Evolutionary conservation across 1,139 yeast genomes (phyloP), one percentile per base, ranked within the genome.

Genomic region (Yamadazyma dushanensis): DNA sequence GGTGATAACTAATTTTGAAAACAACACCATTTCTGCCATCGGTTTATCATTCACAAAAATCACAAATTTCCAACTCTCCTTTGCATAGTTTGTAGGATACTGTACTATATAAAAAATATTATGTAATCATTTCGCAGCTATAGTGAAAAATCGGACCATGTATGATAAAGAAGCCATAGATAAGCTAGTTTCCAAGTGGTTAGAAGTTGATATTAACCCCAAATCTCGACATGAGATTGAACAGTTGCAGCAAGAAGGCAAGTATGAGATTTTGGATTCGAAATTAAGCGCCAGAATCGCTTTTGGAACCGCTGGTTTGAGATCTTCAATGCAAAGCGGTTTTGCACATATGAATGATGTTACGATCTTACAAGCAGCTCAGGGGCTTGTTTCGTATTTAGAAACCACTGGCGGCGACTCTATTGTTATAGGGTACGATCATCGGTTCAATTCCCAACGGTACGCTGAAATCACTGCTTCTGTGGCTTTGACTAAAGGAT

Each of bases 301-400:
- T n/a, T 89, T 89, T 59, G 97, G 97, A 0, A 89, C 97, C 0
- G 96, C 97, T 2, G 97, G 97, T 0, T 71, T 92, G 35, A 66
- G 98, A 21, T 79, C 95, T 3, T 67, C 73, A 18, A 89, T 92
- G 96, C 89, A 81, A 45, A 88, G 96, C 0, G 97, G 97, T 0
- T 90, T 85, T 56, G 76, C 80, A 35, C 76, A 89, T 47, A 85
- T 92, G 94, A 92, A 92, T 57, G 86, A 84, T 45, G 83, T 92
- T 9, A 89, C 97, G 0, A 85, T 92, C 1, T 56, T 87, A 29
- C 97, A 90, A 59, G 94, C 97, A 0, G 81, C 97, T 0, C 97
- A 90, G 53, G 98, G 97, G 0, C 66, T 92, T 21, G 85, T 95
- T 0, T 63, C 63, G 36, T 87, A 85, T 56, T 63, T 85, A 17